Evolutionary conservation across 1,284 basidiomycete genomes (phyloP).

Genomic region (Coriolopsis trogii): DNA sequence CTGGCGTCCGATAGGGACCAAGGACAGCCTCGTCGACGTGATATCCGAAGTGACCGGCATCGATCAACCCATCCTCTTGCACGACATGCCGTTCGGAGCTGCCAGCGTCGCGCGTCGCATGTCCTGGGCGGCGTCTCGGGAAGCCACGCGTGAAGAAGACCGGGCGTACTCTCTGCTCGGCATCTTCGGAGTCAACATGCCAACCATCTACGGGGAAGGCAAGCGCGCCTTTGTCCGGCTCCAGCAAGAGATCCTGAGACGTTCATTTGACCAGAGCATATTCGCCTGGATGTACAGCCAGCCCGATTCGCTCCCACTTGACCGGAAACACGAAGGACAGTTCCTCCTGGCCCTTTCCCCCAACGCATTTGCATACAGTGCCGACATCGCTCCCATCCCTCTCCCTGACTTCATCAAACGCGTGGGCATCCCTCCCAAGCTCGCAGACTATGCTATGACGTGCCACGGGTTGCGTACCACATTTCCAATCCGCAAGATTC

Average conservation of each 20-base stretch:
- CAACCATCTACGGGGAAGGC: not conserved
- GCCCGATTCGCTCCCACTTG: not conserved
- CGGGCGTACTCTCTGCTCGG: constrained; percentile 6
- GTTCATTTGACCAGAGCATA: not conserved
- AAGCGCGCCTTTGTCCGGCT: not conserved
- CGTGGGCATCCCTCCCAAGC: no score
- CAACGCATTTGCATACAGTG: no score
- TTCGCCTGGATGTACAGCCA: constrained; percentile 1
- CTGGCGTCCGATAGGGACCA: not conserved
- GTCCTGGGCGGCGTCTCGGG: not conserved
- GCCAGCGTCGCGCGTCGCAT: constrained; percentile 2
- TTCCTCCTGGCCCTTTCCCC: no score
- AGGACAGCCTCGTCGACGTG: not conserved
- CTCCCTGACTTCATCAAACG: no score
- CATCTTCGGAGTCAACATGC: constrained; percentile 4
- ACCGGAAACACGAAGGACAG: no score
- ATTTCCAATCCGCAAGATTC: no score
- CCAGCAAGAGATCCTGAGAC: constrained; percentile 1
- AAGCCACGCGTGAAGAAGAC: constrained; percentile 3
- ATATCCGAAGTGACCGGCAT: constrained; percentile 1
- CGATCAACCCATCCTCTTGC: not conserved
- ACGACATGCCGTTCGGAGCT: not conserved
- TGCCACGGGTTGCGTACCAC: no score
- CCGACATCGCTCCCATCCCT: no score
- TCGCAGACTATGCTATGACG: no score